Evolutionary conservation across 352 stramenopile genomes (phyloP), one percentile per base, ranked within the genome.

Genomic region (Globisporangium camurandrum): DNA sequence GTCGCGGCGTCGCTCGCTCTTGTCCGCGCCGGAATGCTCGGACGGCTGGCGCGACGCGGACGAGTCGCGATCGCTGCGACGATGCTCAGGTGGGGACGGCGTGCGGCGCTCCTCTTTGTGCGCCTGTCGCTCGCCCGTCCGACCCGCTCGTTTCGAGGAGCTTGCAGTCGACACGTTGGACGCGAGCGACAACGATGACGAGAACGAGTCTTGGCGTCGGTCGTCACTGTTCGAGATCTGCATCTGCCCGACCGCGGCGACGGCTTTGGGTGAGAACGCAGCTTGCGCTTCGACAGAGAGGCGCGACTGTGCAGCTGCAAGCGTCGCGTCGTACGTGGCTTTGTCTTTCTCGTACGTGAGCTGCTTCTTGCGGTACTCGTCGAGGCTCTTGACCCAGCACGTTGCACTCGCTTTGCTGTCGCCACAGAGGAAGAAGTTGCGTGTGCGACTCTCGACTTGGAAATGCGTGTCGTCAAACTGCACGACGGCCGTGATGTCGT

Each of bases 391-490:
- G 7, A 89, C 79, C 82, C 82, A 93, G 51, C 80, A 90, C 17
- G 66, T 61, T 1, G 82, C 85, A 47, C 75, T 82, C 26, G 82
- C 79, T 52, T 91, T 93, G 69, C 82, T 93, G 33, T 93, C 82
- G 37, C 76, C 79, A 26, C 81, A 87, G 12, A 91, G 64, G 36
- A 93, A 93, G 45, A 93, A 93, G 44, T 91, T 93, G 43, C 79
- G 79, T 26, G 71, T 88, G 14, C 75, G 71, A 54, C 77, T 87
- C 46, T 93, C 82, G 37, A 93, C 78, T 42, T 93, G 82, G 44
- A 93, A 93, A 36, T 88, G 79, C 31, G 77, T 88, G 39, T 93
- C 79, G 37, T 93, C 82, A 51, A 91, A 93, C 65, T 88, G 76
- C 33, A 89, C 57, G 42, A 93, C 69, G 0, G 79, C 82, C n/a